Evolutionary conservation across 2,329 filamentous ascomycete species (phyloP), one percentile per base, ranked within the genome.

Genomic region (Fusarium sp.): DNA sequence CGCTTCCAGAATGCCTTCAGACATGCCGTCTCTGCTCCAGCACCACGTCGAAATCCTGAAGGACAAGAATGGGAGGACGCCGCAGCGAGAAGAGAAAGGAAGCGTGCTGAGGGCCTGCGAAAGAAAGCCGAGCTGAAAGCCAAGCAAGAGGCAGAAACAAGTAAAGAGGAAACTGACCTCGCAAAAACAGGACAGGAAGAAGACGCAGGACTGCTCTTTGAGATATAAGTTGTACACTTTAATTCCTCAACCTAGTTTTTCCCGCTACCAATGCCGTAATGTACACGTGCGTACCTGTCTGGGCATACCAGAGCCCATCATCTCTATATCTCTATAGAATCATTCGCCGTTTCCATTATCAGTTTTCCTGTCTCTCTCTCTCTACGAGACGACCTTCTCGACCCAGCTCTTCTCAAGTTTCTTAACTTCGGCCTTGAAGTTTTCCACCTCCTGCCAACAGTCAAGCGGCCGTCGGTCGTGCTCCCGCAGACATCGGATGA

Each of bases 371-470:
- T 41, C 10, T 38, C 27, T 29, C 38, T 29, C 56, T 36, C 22
- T 39, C 79, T 74, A 87, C 72, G 83, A 83, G 64, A 93, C 88
- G 62, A 97, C 90, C 84, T 91, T 94, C 79, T 97, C 92, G 39
- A 98, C 94, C 90, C 97, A 98, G 31, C 87, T 87, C 83, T 90
- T 92, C 88, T 98, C 95, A 83, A 98, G 82, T 84, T 90, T 90
- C 75, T 93, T 90, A 55, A 98, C 95, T 86, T 97, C 94, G 77
- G 89, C 88, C 89, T 95, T 97, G 83, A 98, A 98, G 25, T 86
- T 87, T 84, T 97, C 92, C 29, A 98, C 94, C 88, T 98, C 94
- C 83, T 91, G 88, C 93, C 93, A 98, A 88, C 95, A 98, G 85
- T 98, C 93, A 80, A 98, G 85, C 80, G 95, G 95, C 81, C 94